Evolutionary conservation across 2,329 filamentous ascomycete genomes (phyloP).

Genomic region (Cercospora sp.): DNA sequence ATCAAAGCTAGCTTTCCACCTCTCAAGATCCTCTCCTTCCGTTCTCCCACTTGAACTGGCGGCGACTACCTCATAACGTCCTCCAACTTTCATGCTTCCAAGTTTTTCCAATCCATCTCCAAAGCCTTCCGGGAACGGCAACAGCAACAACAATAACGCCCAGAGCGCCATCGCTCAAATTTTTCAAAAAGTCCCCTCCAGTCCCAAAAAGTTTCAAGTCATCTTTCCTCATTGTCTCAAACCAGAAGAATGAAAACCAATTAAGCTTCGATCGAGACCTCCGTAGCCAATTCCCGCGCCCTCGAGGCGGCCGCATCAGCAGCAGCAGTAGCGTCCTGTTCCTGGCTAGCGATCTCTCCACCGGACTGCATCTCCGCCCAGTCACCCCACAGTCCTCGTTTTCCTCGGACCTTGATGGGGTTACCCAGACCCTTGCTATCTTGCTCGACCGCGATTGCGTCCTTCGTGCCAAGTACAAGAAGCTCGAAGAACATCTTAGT

Average conservation of each 20-base stretch:
- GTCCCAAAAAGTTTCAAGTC: background rate
- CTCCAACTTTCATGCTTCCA: background rate
- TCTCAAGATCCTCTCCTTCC: too few species aligned
- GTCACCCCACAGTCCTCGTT: slow-evolving; percentile 92
- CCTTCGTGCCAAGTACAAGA: slow-evolving; percentile 92
- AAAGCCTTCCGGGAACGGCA: background rate
- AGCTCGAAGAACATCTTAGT: slow-evolving; percentile 99
- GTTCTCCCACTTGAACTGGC: too few species aligned
- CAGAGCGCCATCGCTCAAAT: background rate
- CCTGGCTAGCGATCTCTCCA: slow-evolving; percentile 27
- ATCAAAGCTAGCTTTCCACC: too few species aligned
- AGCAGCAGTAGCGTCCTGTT: slow-evolving; percentile 1
- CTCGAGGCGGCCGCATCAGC: background rate
- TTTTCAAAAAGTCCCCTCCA: background rate
- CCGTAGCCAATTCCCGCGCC: background rate
- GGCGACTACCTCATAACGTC: background rate
- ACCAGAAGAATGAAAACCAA: background rate
- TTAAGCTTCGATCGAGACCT: background rate
- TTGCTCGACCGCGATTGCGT: slow-evolving; percentile 96
- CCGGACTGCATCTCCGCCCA: slow-evolving; percentile 73
- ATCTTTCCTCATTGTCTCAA: background rate
- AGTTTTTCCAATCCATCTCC: background rate
- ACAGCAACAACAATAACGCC: slow-evolving; percentile 1
- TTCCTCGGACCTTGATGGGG: slow-evolving; percentile 79
- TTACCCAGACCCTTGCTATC: slow-evolving; percentile 68